Evolutionary conservation across 2,329 filamentous ascomycete genomes (phyloP).

Genomic region (Fusarium sp.): DNA sequence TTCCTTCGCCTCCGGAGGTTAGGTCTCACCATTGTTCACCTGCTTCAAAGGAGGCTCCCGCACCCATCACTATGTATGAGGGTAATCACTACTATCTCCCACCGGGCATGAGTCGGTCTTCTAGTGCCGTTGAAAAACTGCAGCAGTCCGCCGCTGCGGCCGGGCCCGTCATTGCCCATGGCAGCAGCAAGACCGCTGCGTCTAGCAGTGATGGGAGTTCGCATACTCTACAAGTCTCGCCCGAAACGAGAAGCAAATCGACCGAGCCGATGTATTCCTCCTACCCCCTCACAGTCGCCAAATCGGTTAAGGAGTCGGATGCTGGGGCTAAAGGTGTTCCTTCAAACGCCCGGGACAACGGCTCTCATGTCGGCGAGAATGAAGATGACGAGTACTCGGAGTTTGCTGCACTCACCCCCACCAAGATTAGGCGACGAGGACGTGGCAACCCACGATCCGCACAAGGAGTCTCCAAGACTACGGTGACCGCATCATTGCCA

Average conservation of each 20-base stretch:
- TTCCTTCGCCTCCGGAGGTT: slow-evolving; percentile 42
- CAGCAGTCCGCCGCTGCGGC: slow-evolving; percentile 44
- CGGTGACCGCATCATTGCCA: slow-evolving; percentile 37
- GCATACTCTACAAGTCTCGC: not conserved
- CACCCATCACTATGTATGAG: slow-evolving; percentile 31
- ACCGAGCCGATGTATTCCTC: slow-evolving; percentile 1
- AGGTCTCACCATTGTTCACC: slow-evolving; percentile 36
- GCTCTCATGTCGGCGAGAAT: not conserved
- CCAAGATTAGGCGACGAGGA: slow-evolving; percentile 21
- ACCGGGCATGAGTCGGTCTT: not conserved
- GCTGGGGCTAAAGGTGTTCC: not conserved
- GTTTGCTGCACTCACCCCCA: slow-evolving; percentile 32
- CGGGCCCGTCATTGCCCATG: slow-evolving; percentile 27
- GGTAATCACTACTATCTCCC: slow-evolving; percentile 44
- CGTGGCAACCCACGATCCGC: slow-evolving; percentile 27
- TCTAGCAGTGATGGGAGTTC: not conserved
- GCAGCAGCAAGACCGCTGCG: slow-evolving; percentile 5
- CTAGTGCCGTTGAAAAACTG: slow-evolving; percentile 42
- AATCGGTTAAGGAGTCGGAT: not conserved
- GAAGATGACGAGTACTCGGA: slow-evolving; percentile 15
- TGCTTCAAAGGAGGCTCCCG: slow-evolving; percentile 23
- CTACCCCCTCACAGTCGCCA: not conserved
- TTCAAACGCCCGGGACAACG: slow-evolving; percentile 1
- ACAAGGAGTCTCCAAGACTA: slow-evolving; percentile 9
- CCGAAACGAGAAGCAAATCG: slow-evolving; percentile 19